phyloP scores from a whole-genome alignment of 306 rosid genomes.

The Cicer pinnatifidum region DNA sequence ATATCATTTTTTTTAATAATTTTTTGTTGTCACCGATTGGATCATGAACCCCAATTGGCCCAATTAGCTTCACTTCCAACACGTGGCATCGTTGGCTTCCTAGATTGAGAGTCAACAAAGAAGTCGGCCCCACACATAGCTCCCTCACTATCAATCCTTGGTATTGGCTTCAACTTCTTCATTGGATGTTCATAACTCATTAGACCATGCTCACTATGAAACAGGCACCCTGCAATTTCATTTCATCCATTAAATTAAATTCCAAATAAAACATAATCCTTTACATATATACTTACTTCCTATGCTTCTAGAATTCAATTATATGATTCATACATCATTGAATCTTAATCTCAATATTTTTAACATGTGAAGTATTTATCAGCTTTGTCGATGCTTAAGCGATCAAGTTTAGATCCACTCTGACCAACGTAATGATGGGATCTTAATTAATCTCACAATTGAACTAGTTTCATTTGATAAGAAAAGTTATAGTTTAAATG shows the following conservation, averaged over 20 bases:
- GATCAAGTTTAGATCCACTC: too few species aligned
- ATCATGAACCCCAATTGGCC: slow-evolving; percentile 62
- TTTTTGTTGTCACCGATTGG: neutral
- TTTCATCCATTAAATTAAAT: slow-evolving; percentile 12
- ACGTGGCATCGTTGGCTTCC: slow-evolving; percentile 72
- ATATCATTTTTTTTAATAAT: neutral
- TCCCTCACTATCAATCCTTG: slow-evolving; percentile 90
- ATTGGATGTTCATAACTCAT: slow-evolving; percentile 88
- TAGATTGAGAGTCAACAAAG: slow-evolving; percentile 78
- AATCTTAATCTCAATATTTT: too few species aligned
- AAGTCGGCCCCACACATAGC: slow-evolving; percentile 91
- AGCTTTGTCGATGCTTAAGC: too few species aligned
- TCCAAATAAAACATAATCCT: neutral
- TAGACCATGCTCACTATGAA: slow-evolving; percentile 79
- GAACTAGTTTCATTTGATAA: slow-evolving; percentile 5
- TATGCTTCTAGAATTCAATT: too few species aligned
- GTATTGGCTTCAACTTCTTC: slow-evolving; percentile 84
- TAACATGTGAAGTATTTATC: too few species aligned
- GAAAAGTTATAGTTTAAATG: too few species aligned
- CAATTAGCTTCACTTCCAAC: slow-evolving; percentile 97
- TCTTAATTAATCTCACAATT: neutral
- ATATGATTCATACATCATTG: too few species aligned
- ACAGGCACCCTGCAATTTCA: slow-evolving; percentile 83
- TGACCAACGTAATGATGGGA: too few species aligned
- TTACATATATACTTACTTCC: too few species aligned